Conservation (phyloP, 2,329 filamentous ascomycete species). For the Fusarium tanahbumbuense region DNA sequence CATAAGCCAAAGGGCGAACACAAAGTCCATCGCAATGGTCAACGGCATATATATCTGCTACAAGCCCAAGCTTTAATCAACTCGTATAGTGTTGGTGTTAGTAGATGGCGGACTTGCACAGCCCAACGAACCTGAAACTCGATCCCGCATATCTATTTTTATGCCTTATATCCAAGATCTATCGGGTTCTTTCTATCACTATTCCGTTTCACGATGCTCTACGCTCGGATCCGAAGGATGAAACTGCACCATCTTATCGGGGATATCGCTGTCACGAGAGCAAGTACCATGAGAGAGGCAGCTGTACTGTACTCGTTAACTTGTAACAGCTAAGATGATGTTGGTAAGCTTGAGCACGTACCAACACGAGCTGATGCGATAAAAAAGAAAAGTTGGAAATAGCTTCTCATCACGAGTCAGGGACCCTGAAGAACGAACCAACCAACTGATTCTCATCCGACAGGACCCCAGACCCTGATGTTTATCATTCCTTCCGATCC, state of each 20-base stretch:
- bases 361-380: background rate
- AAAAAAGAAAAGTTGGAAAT: conserved; percentile 1
- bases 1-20: background rate
- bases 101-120: background rate
- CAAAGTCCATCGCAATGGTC: background rate
- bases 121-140: background rate
- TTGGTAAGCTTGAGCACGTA: conserved; percentile 19
- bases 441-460: background rate
- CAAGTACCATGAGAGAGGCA: background rate
- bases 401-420: conserved; percentile 21
- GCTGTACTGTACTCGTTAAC: conserved; percentile 13
- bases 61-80: background rate
- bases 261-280: conserved; percentile 8
- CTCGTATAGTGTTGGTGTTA: background rate
- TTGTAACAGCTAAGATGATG: background rate
- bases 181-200: background rate
- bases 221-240: conserved; percentile 3
- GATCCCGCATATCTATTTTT: conserved; percentile 1
- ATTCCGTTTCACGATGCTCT: conserved; percentile 18
- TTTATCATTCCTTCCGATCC: conserved; percentile 10
- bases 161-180: background rate
- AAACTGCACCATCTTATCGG: conserved; percentile 2
- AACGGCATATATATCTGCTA: background rate
- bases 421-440: background rate
- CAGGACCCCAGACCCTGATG: conserved; percentile 16